Base-by-base conservation (phyloP, 1,284 basidiomycete genomes). In the Afroboletus lepidellus region DNA sequence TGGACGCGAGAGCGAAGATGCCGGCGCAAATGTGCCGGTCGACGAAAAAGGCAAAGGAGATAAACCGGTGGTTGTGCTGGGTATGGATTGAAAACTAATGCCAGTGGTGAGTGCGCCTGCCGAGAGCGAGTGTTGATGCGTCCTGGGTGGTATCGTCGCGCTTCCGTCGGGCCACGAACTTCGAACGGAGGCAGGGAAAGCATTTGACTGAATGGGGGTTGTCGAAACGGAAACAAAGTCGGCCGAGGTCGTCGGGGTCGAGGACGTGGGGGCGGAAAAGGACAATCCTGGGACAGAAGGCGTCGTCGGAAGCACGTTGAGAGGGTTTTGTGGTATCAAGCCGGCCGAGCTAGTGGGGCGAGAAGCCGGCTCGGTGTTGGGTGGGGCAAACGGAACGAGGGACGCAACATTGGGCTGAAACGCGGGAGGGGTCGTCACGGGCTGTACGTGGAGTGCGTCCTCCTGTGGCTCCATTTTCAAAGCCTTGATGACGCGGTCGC, bases 391-490 rank as follows among this genome's bases (percentile, higher is more conserved):
- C 5, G 68, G 42, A n/a, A 49, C 29, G 46, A 68, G 48, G 0
- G 64, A 47, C 11, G 60, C 18, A 18, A 58, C 50, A 20, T 46
- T 18, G 18, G 60, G 57, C 8, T 70, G 63, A 20, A 72, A 62
- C 18, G 65, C 52, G 9, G 65, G 54, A 13, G 71, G 55, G 25
- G 63, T 63, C 8, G 65, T 51, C 20, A 60, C 57, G 16, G 64
- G 54, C 21, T 67, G 59, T 13, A 64, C 47, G 47, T 69, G 68
- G 23, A 71, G 55, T 8, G 57, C 15, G 20, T 85, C 84, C 32
- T 87, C 86, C 57, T 74, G 77, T 23, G 85, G 83, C 59, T 88
- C 85, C 56, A 84, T 73, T 70, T 88, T 88, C 56, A 82, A 72
- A 18, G 81, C 77, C 62, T 88, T 88, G 46, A 81, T 72, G 34